Evolutionary conservation across 305 asterid genomes (phyloP).

Genomic region (Fraxinus albicans): DNA sequence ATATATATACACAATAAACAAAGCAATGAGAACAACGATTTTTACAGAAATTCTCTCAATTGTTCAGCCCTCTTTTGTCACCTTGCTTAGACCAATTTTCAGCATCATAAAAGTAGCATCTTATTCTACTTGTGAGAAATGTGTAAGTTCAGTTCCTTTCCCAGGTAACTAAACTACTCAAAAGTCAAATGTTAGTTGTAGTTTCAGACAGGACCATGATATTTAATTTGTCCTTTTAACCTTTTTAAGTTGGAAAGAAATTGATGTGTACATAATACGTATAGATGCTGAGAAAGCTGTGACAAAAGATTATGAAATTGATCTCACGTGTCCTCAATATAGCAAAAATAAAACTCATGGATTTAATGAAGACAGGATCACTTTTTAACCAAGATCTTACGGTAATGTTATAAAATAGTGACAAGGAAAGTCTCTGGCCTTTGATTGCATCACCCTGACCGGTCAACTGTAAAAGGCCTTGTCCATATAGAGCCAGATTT

Average conservation of each 20-base stretch:
- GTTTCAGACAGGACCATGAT: slow-evolving; percentile 1
- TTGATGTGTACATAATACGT: not conserved
- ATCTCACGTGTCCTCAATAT: slow-evolving; percentile 10
- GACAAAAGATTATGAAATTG: slow-evolving; percentile 2
- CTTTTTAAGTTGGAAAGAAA: not conserved
- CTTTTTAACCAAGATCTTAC: slow-evolving; percentile 51
- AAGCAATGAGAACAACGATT: no score
- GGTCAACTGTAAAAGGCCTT: slow-evolving; percentile 74
- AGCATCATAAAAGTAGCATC: not conserved
- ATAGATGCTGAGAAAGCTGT: slow-evolving; percentile 1
- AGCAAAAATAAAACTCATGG: slow-evolving; percentile 13
- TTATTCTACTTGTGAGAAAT: not conserved
- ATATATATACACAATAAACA: no score
- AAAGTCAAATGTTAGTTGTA: not conserved
- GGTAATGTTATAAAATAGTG: slow-evolving; percentile 84
- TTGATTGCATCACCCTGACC: slow-evolving; percentile 93
- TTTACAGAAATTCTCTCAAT: no score
- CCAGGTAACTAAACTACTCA: not conserved
- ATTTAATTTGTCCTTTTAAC: not conserved
- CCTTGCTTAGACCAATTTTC: not conserved
- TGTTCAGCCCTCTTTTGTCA: no score
- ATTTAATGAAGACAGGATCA: slow-evolving; percentile 14
- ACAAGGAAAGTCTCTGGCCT: slow-evolving; percentile 87
- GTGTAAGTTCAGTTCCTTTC: not conserved
- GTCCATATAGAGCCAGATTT: slow-evolving; percentile 85